These are phyloP conservation scores for Hypoxylon rubiginosum DNA, from an alignment of 2,329 filamentous ascomycete genomes.

Conservation along the genomic window DNA sequence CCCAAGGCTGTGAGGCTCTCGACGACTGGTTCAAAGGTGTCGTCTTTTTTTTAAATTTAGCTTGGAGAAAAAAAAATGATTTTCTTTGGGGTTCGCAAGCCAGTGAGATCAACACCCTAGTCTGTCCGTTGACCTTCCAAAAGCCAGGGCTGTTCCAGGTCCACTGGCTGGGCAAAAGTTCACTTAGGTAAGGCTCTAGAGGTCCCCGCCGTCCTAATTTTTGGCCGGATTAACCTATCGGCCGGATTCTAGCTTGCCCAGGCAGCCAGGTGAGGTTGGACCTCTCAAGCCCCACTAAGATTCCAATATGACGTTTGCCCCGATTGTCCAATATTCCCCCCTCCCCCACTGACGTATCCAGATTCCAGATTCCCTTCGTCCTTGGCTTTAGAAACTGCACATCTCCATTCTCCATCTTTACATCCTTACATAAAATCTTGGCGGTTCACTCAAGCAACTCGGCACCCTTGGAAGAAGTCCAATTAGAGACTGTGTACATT, in stretches of 20 bases:
- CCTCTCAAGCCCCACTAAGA: too few relatives aligned
- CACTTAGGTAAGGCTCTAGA: slow-evolving; percentile 13
- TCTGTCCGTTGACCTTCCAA: not conserved
- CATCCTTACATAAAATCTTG: slow-evolving; percentile 22
- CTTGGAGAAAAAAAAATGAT: slow-evolving; percentile 33
- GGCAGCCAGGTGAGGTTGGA: too few relatives aligned
- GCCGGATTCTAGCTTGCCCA: too few relatives aligned
- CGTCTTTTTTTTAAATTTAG: slow-evolving; percentile 31
- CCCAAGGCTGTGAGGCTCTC: slow-evolving; percentile 28
- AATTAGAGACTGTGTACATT: not conserved
- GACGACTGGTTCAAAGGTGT: slow-evolving; percentile 30
- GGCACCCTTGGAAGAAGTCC: slow-evolving; percentile 1
- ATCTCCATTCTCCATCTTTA: not conserved
- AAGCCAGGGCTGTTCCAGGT: not conserved
- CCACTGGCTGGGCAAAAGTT: not conserved
- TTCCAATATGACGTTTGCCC: too few relatives aligned
- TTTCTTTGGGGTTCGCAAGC: slow-evolving; percentile 28
- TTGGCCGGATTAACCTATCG: too few relatives aligned
- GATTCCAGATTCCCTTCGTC: not conserved
- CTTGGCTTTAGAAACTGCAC: slow-evolving; percentile 1
- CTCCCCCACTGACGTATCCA: not conserved
- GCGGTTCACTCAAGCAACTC: slow-evolving; percentile 10
- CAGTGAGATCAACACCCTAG: slow-evolving; percentile 40
- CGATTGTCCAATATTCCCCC: not conserved
- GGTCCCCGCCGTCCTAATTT: not conserved